These are phyloP conservation scores for Epichloe typhina DNA, from an alignment of 2,329 filamentous ascomycete genomes.

Conservation along the genomic window DNA sequence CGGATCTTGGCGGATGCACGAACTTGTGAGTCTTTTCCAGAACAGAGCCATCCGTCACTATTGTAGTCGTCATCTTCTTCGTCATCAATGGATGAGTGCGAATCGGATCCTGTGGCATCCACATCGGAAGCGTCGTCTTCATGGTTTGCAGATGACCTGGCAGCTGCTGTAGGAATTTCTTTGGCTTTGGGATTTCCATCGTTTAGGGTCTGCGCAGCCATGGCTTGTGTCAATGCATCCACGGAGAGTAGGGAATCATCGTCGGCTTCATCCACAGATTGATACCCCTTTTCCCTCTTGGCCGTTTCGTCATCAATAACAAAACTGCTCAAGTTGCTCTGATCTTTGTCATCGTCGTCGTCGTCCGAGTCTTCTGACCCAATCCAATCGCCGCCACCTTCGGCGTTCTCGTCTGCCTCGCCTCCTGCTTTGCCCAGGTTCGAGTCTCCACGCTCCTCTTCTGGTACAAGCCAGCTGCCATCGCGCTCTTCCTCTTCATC, in stretches of 20 bases:
- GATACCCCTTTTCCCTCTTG: constrained; percentile 19
- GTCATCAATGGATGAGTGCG: constrained; percentile 15
- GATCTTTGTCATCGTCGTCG: constrained; percentile 29
- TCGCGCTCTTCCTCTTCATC: constrained; percentile 58
- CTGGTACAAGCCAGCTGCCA: constrained; percentile 68
- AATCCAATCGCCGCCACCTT: constrained; percentile 73
- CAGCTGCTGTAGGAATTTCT: constrained; percentile 5
- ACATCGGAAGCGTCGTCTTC: constrained; percentile 15
- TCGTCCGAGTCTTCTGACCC: constrained; percentile 53
- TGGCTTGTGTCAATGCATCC: constrained; percentile 22
- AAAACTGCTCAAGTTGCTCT: constrained; percentile 42
- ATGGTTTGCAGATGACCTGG: constrained; percentile 21
- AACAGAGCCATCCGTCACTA: constrained; percentile 18
- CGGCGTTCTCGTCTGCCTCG: constrained; percentile 74
- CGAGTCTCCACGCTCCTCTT: constrained; percentile 46
- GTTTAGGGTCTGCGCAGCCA: constrained; percentile 23
- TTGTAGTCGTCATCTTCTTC: constrained; percentile 19
- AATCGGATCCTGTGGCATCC: constrained; percentile 28
- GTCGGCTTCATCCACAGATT: constrained; percentile 12
- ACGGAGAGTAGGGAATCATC: constrained; percentile 23
- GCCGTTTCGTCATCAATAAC: constrained; percentile 36
- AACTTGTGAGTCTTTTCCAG: constrained; percentile 23
- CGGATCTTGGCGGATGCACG: constrained; percentile 82
- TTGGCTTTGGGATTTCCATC: constrained; percentile 10
- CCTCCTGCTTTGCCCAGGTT: constrained; percentile 69